A percentile compares a stretch with the other conserved stretches of the same genome.
Conservation (phyloP, 1,284 basidiomycete genomes). For the Trichosporon ovoides region DNA sequence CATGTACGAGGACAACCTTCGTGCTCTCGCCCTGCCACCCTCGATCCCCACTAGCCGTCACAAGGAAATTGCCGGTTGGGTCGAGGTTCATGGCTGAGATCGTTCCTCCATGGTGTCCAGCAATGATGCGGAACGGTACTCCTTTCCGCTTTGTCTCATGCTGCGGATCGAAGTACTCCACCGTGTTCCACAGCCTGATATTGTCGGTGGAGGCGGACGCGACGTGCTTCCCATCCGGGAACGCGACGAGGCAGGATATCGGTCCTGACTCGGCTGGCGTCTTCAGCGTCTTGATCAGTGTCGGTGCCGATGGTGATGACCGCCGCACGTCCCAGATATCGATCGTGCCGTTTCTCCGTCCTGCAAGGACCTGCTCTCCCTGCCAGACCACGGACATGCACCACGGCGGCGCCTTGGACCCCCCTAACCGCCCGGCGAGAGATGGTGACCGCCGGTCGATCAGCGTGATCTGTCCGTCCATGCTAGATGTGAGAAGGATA, state of each 20-base stretch:
- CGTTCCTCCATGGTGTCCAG: conserved; percentile 91
- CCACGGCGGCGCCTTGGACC: conserved; percentile 87
- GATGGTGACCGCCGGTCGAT: conserved; percentile 64
- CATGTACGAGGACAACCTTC: conserved; percentile 80
- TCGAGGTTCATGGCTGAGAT: conserved; percentile 87
- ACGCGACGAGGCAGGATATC: conserved; percentile 80
- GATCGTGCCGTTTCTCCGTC: conserved; percentile 81
- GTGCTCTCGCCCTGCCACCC: conserved; percentile 89
- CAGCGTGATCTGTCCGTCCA: conserved; percentile 87
- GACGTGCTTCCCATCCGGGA: conserved; percentile 84
- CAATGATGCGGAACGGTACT: conserved; percentile 88
- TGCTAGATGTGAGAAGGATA: conserved; percentile 77
- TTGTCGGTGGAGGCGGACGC: conserved; percentile 91
- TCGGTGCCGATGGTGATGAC: conserved; percentile 57
- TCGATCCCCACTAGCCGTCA: conserved; percentile 87
- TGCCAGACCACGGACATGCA: conserved; percentile 63
- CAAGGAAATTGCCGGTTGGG: conserved; percentile 73
- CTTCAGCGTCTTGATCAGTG: conserved; percentile 69
- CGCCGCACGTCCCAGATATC: conserved; percentile 91
- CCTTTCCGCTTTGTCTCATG: conserved; percentile 53
- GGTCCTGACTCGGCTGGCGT: conserved; percentile 87
- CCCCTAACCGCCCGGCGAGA: conserved; percentile 78
- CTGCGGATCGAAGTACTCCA: conserved; percentile 65
- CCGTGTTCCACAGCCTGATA: conserved; percentile 87
- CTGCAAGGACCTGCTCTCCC: conserved; percentile 70